Base-by-base conservation (phyloP, 192 early-diverging fungal genomes). In the Linnemannia schmuckeri region DNA sequence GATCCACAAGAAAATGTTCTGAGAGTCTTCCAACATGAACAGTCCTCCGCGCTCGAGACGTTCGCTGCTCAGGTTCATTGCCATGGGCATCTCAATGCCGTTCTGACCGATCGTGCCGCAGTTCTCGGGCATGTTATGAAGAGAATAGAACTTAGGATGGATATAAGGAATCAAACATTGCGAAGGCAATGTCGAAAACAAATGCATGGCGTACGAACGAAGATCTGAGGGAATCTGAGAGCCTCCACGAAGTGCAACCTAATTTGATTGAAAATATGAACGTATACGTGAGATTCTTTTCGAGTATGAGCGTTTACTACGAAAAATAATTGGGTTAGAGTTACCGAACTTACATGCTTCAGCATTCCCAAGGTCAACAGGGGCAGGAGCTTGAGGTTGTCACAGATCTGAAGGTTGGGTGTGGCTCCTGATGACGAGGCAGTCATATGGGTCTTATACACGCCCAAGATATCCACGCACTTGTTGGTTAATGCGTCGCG, bases 401-500 rank as follows among this genome's bases (percentile, higher is more conserved):
- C 95, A 15, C 95, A 94, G 30, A 94, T 88, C 82, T 96, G 90
- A 41, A 99, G 83, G 79, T 97, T 96, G 52, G 92, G 93, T 0
- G 95, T 90, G 9, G 96, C 93, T 10, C 96, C 95, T 1, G 92
- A 90, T 10, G 91, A 91, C 6, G 90, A 88, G 22, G 91, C 88
- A n/a, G 94, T 94, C 46, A 96, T 94, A 74, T 93, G 89, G 20
- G 92, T 89, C 90, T 97, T 97, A 90, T 97, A 98, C 6, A 95
- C 95, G n/a, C 92, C 93, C 46, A 99, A 83, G 24, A 99, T 94
- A 81, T 99, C 98, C 42, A 93, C 88, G 0, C 94, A 80, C 90
- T 97, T 97, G 90, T 95, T 94, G 57, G 94, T 91, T 78, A 99
- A 91, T 0, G 97, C 97, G 70, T 99, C 97, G 46, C 98, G 92